Conservation (phyloP, 192 early-diverging fungal species). For the Umbelopsis isabellina region DNA sequence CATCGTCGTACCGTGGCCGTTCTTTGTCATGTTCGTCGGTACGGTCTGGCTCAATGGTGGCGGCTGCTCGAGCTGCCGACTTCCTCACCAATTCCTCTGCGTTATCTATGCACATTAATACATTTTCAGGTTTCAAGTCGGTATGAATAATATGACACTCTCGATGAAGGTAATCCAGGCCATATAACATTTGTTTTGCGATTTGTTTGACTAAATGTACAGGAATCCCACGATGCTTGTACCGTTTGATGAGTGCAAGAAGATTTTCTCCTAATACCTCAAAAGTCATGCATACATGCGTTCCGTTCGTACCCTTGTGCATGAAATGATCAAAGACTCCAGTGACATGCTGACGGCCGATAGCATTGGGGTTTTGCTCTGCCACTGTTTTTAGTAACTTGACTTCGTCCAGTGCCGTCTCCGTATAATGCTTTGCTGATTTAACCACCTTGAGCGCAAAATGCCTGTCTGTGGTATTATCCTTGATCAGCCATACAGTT, state of each 20-base stretch:
- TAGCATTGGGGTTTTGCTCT: conserved; percentile 56
- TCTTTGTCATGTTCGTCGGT: conserved; percentile 34
- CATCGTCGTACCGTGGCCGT: conserved; percentile 22
- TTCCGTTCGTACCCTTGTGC: conserved; percentile 85
- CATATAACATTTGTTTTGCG: conserved; percentile 86
- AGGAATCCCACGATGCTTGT: conserved; percentile 85
- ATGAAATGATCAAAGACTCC: conserved; percentile 93
- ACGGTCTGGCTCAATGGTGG: conserved; percentile 27
- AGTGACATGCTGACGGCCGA: conserved; percentile 73
- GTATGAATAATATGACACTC: conserved; percentile 98
- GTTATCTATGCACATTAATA: conserved; percentile 89
- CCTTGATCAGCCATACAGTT: conserved; percentile 93
- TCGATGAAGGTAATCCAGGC: conserved; percentile 92
- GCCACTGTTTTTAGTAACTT: conserved; percentile 87
- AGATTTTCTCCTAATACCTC: conserved; percentile 97
- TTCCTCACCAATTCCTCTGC: conserved; percentile 76
- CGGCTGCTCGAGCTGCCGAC: conserved; percentile 34
- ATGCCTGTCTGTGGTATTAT: conserved; percentile 72
- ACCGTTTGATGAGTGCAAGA: conserved; percentile 83
- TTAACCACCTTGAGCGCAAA: conserved; percentile 98
- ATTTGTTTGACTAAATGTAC: conserved; percentile 88
- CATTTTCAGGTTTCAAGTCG: conserved; percentile 97
- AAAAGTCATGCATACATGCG: conserved; percentile 96
- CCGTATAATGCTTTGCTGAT: conserved; percentile 92
- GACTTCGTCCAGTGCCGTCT: conserved; percentile 96